Evolutionary conservation across 2,329 filamentous ascomycete species (phyloP).

Genomic region (Botrytis galanthina): DNA sequence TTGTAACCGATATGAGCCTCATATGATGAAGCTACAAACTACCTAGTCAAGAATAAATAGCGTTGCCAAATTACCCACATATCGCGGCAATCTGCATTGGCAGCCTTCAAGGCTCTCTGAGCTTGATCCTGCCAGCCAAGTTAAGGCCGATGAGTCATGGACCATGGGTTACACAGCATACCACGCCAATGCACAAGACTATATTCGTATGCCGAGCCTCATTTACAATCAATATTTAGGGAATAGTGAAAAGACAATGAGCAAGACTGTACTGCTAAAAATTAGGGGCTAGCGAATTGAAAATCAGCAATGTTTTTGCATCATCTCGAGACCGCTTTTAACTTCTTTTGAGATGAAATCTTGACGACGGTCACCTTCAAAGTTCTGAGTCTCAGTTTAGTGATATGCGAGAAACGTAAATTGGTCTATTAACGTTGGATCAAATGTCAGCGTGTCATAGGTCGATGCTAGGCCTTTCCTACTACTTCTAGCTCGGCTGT

Average conservation of each 20-base stretch:
- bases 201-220: neutral
- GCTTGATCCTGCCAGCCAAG: neutral
- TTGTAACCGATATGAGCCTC: neutral
- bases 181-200: neutral
- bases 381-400: neutral
- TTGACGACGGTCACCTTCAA: neutral
- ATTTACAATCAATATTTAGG: neutral
- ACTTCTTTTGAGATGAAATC: neutral
- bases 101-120: neutral
- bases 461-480: neutral
- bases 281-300: neutral
- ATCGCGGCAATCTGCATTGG: neutral
- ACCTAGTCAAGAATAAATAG: too few relatives aligned
- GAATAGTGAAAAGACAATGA: neutral
- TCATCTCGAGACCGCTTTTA: neutral
- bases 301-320: neutral
- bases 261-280: neutral
- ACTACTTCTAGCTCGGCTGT: neutral
- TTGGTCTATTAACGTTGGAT: neutral
- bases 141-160: neutral
- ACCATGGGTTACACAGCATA: neutral
- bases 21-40: neutral
- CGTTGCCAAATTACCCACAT: too few relatives aligned
- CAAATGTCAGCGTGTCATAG: neutral
- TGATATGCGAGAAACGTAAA: neutral